Percentiles rank a stretch among this genome's conserved stretches.
phyloP scores from a whole-genome alignment of 2,329 filamentous ascomycete species.

The Graphilbum ipis-grandicollis region DNA sequence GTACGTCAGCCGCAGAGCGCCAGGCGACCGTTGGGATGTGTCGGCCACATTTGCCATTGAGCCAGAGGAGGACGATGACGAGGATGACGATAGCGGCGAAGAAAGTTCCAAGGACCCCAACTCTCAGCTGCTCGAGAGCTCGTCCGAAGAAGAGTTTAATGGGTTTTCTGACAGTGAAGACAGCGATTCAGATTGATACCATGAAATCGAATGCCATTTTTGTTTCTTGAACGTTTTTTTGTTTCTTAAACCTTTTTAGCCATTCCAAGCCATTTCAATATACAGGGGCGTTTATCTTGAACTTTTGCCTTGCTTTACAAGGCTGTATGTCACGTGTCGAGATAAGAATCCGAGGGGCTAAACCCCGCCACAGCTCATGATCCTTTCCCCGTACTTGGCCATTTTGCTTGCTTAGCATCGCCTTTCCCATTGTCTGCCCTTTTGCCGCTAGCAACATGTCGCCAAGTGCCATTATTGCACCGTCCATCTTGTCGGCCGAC shows the following conservation, averaged over 20 bases:
- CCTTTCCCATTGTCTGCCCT: too few relatives aligned
- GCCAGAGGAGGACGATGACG: slow-evolving; percentile 28
- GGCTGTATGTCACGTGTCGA: too few relatives aligned
- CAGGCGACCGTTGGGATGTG: slow-evolving; percentile 86
- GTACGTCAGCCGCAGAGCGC: slow-evolving; percentile 70
- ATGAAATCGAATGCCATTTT: too few relatives aligned
- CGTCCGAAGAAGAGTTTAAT: slow-evolving; percentile 38
- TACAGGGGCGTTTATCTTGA: too few relatives aligned
- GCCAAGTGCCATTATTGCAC: slow-evolving; percentile 84
- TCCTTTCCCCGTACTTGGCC: too few relatives aligned
- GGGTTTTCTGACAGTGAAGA: slow-evolving; percentile 32
- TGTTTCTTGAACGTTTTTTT: too few relatives aligned
- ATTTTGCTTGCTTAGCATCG: too few relatives aligned
- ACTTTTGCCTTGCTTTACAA: too few relatives aligned
- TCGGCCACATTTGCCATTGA: slow-evolving; percentile 61
- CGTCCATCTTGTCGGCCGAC: slow-evolving; percentile 95
- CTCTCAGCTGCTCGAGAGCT: slow-evolving; percentile 18
- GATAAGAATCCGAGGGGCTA: too few relatives aligned
- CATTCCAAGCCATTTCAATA: too few relatives aligned
- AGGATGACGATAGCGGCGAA: slow-evolving; percentile 18
- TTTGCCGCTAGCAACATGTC: slow-evolving; percentile 51
- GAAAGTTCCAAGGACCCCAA: slow-evolving; percentile 15
- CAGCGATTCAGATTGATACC: slow-evolving; percentile 17
- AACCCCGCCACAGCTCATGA: too few relatives aligned
- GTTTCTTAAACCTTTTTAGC: too few relatives aligned